Evolutionary conservation across 1,284 basidiomycete species (phyloP).

Genomic region (Inonotus obliquus): DNA sequence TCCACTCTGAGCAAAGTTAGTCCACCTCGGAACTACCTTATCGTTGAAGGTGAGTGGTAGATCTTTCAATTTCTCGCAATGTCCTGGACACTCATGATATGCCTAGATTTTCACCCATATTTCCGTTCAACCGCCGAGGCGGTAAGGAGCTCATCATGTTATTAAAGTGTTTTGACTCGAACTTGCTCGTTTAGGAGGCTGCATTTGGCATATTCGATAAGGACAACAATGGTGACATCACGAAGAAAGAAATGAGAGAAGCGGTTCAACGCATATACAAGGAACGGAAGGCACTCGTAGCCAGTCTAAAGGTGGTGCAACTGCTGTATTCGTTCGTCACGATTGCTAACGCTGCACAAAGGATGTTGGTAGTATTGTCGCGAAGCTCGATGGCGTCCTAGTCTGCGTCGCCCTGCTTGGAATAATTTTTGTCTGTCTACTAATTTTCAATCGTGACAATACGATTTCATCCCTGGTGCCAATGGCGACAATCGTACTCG

Average conservation of each 20-base stretch:
- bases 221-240: conserved; percentile 81
- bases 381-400: conserved; percentile 73
- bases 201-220: conserved; percentile 80
- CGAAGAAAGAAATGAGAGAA: conserved; percentile 78
- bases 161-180: conserved; percentile 14
- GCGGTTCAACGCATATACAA: conserved; percentile 80
- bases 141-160: conserved; percentile 33
- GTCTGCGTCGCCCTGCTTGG: conserved; percentile 55
- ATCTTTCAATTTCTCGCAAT: conserved; percentile 9
- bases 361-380: conserved; percentile 69
- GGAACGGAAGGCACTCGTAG: conserved; percentile 69
- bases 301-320: conserved; percentile 57
- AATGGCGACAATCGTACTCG: conserved; percentile 74
- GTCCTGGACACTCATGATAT: conserved; percentile 8
- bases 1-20: conserved; percentile 56
- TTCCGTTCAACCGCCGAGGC: conserved; percentile 71
- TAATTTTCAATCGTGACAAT: conserved; percentile 72
- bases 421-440: conserved; percentile 68
- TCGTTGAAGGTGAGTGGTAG: conserved; percentile 65
- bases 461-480: conserved; percentile 78
- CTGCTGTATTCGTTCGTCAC: background rate
- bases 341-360: conserved; percentile 22
- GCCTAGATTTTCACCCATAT: conserved; percentile 69
- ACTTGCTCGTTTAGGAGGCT: conserved; percentile 39
- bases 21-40: conserved; percentile 53